phyloP scores from a whole-genome alignment of 83 land plant genomes.

The Picea engelmannii region DNA sequence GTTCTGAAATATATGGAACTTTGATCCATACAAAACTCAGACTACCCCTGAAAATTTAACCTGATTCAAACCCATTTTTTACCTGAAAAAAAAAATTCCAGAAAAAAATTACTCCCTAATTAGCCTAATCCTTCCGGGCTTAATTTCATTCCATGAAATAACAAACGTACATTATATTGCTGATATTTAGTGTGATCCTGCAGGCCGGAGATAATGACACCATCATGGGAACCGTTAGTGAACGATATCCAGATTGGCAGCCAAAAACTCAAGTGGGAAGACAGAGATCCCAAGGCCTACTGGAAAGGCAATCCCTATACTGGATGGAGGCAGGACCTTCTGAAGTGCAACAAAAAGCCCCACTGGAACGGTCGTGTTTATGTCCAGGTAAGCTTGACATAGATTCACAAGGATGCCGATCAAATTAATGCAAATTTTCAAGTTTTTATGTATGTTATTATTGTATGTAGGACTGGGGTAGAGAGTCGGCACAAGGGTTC shows the following conservation, averaged over 20 bases:
- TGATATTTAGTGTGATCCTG: neutral
- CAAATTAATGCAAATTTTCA: no score
- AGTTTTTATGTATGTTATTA: neutral
- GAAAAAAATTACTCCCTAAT: no score
- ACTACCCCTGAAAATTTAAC: no score
- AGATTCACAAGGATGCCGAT: neutral
- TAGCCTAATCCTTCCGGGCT: no score
- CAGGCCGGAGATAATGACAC: conserved; percentile 66
- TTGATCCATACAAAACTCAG: no score
- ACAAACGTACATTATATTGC: no score
- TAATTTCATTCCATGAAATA: no score
- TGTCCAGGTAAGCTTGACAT: conserved; percentile 8
- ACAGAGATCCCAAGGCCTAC: conserved; percentile 59
- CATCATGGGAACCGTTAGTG: conserved; percentile 46
- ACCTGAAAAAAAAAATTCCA: no score
- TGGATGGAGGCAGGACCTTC: conserved; percentile 19
- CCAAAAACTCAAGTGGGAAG: conserved; percentile 40
- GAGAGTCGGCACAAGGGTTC: conserved; percentile 32
- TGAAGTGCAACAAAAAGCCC: neutral
- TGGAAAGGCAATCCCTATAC: conserved; percentile 65
- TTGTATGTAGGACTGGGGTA: conserved; percentile 41
- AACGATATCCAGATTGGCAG: conserved; percentile 37
- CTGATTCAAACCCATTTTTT: no score
- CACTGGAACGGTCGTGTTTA: conserved; percentile 24
- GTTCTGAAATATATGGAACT: no score